These are phyloP conservation scores for Chrysosporium keratinophilum DNA, from an alignment of 2,329 filamentous ascomycete species.

Conservation along the genomic window DNA sequence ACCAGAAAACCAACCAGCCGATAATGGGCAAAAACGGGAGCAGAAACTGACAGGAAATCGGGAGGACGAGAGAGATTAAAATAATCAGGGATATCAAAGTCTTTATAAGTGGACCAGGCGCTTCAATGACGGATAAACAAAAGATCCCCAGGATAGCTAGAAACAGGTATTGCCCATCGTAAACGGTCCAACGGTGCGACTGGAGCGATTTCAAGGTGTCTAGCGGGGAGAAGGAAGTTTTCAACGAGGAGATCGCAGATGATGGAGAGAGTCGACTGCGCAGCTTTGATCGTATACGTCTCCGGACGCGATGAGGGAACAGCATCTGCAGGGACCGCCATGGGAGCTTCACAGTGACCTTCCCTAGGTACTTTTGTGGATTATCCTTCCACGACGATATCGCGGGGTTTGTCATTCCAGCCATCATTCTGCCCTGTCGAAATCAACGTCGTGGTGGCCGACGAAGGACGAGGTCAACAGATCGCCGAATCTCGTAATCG, in stretches of 20 bases:
- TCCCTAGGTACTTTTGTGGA: slow-evolving; percentile 35
- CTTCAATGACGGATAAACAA: slow-evolving; percentile 70
- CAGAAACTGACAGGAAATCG: slow-evolving; percentile 82
- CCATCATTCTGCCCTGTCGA: slow-evolving; percentile 6
- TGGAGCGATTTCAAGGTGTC: slow-evolving; percentile 68
- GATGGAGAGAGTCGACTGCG: slow-evolving; percentile 56
- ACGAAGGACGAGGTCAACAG: not conserved
- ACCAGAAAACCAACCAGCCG: slow-evolving; percentile 84
- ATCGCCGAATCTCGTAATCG: slow-evolving; percentile 5
- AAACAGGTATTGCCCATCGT: slow-evolving; percentile 76
- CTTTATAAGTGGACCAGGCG: slow-evolving; percentile 67
- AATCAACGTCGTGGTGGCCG: not conserved
- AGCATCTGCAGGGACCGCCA: slow-evolving; percentile 42
- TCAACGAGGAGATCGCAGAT: slow-evolving; percentile 62
- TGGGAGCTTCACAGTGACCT: slow-evolving; percentile 39
- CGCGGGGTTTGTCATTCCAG: slow-evolving; percentile 25
- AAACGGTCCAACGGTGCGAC: slow-evolving; percentile 66
- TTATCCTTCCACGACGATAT: slow-evolving; percentile 40
- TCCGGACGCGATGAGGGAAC: slow-evolving; percentile 54
- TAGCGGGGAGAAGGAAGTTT: slow-evolving; percentile 70
- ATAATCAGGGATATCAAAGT: slow-evolving; percentile 58
- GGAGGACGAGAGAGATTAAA: slow-evolving; percentile 62
- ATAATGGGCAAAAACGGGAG: slow-evolving; percentile 76
- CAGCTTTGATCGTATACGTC: slow-evolving; percentile 59
- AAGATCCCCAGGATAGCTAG: slow-evolving; percentile 67